These are phyloP conservation scores for Fonsecaea pugnacius DNA, from an alignment of 2,329 filamentous ascomycete genomes.

Conservation along the genomic window DNA sequence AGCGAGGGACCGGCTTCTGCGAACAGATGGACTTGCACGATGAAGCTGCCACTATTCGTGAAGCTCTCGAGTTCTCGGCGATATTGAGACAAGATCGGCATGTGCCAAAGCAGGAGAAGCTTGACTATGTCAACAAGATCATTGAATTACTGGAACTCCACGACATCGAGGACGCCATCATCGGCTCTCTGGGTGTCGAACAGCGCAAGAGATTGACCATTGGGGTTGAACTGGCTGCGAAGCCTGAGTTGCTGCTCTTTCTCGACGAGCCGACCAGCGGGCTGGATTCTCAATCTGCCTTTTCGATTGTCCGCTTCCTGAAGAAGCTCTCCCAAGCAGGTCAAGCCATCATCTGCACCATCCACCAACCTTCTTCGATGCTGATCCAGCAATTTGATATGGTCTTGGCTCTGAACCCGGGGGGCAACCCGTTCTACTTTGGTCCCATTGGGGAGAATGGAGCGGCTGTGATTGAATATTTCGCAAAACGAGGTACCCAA, in stretches of 20 bases:
- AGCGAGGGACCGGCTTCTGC: conserved; percentile 71
- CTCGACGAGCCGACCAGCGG: conserved; percentile 74
- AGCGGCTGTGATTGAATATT: conserved; percentile 68
- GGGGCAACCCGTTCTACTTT: conserved; percentile 74
- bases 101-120: conserved; percentile 63
- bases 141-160: conserved; percentile 68
- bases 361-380: conserved; percentile 72
- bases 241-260: conserved; percentile 70
- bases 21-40: conserved; percentile 75
- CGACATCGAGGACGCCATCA: conserved; percentile 69
- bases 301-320: conserved; percentile 69
- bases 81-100: conserved; percentile 64
- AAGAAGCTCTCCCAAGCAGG: conserved; percentile 69
- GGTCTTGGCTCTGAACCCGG: conserved; percentile 70
- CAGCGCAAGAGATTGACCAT: conserved; percentile 74
- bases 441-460: conserved; percentile 72
- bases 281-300: conserved; percentile 71
- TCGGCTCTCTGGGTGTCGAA: conserved; percentile 68
- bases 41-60: conserved; percentile 67
- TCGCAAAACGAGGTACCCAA: conserved; percentile 66
- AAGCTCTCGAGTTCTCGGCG: conserved; percentile 71
- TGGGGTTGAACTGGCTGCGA: conserved; percentile 72
- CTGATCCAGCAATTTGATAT: conserved; percentile 75
- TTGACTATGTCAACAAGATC: conserved; percentile 69
- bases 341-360: conserved; percentile 74